Base-by-base conservation (phyloP, 2,329 filamentous ascomycete genomes). In the Apiospora arundinis region DNA sequence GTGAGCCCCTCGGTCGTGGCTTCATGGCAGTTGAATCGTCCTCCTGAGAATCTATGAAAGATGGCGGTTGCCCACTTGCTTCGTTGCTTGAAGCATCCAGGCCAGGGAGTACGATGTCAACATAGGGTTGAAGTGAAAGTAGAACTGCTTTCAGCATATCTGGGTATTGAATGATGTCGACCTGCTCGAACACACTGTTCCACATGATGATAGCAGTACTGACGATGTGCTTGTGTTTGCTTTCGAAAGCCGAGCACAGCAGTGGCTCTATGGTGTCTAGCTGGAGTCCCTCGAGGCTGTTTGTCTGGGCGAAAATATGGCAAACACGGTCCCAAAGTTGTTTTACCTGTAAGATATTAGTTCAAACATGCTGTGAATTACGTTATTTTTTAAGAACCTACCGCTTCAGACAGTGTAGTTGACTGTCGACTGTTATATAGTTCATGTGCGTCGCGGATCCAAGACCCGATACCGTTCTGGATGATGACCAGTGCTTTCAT, bases 181-280 rank as follows among this genome's bases (percentile, higher is more conserved):
- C 86, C 21, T 87, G 82, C 25, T 90, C 90, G 77, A 94, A 94
- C 0, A 91, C 87, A 0, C 81, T 79, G 75, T 95, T 95, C 94
- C 94, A 98, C 73, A 85, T 76, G 32, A 83, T 82, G 48, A 84
- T 81, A 23, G 86, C 82, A 77, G 78, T 85, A 79, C 81, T 90
- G 73, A 83, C 93, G 75, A 84, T 87, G 72, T 79, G 83, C 71
- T 77, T 82, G 77, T 86, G 92, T 80, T 83, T 91, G 83, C 83
- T 91, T 74, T 80, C 87, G 80, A 87, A 92, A 0, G 86, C 88
- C 14, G 87, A 85, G 56, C 84, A 86, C 21, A 92, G 78, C 5
- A 92, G 77, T 2, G 81, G 79, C 74, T 92, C 88, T 2, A 94
- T 80, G 0, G 83, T 79, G 11, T 82, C 83, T 14, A 91, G 83